Base-by-base conservation (phyloP, 2,329 filamentous ascomycete genomes). In the Ceratocystis cubensis region DNA sequence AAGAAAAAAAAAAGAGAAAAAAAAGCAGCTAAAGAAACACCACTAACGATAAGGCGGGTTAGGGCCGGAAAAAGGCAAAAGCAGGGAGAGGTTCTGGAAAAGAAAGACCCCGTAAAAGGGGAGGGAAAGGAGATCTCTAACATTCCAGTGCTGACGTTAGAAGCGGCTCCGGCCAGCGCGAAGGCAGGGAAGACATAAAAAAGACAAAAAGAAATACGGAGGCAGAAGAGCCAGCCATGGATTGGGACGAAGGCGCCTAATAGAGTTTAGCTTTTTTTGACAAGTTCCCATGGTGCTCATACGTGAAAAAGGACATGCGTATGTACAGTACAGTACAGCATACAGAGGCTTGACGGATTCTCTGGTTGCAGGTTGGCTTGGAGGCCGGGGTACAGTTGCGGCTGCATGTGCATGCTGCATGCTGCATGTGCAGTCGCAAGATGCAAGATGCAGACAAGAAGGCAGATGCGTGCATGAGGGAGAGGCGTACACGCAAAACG, bases 191-290 rank as follows among this genome's bases (percentile, higher is more conserved):
- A 37, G 8, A 65, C 22, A 46, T 48, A 48, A 44, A 62, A 63
- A 33, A 62, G 45, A 62, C 53, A 20, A n/a, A 33, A 50, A 22
- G 30, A 46, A 53, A 20, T 33, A 53, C 41, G 22, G 50, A 56
- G 50, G 22, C 8, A 25, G 50, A 22, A 25, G 15, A 56, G 22
- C 20, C 20, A 25, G 15, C 17, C 6, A n/a, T 56, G n/a, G 20
- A 25, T 17, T 28, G n/a, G 50, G 50, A 56, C 20, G 50, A 17
- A 56, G 20, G 13, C 22, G 28, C 25, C 53, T 33, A 30, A 57
- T 57, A 57, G 53, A 57, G 25, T 57, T 57, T 57, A 57, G 53
- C 53, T n/a, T 41, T 13, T 37, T 41, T 41, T 57, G 53, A 57
- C 53, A 57, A 30, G 53, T 53, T 53, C 48, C 48, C 22, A 22